These are phyloP conservation scores for Cylindricascospora bacillispora DNA, from an alignment of 1,139 yeast species.

Conservation along the genomic window DNA sequence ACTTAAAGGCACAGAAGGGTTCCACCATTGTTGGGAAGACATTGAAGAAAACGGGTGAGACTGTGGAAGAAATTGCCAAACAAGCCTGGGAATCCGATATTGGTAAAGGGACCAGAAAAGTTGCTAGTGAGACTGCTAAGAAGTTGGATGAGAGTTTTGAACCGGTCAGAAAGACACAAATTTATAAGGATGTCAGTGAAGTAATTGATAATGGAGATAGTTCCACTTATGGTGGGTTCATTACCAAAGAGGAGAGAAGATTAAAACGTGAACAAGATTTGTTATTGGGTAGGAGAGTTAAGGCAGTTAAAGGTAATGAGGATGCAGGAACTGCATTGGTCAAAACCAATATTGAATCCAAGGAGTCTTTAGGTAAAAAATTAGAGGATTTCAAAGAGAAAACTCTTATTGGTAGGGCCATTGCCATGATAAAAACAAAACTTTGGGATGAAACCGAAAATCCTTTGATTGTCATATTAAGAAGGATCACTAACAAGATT, in stretches of 20 bases:
- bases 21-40: slow-evolving; percentile 76
- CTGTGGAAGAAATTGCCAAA: slow-evolving; percentile 77
- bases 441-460: slow-evolving; percentile 91
- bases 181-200: slow-evolving; percentile 78
- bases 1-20: slow-evolving; percentile 65
- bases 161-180: slow-evolving; percentile 84
- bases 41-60: slow-evolving; percentile 83
- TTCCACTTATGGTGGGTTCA: slow-evolving; percentile 86
- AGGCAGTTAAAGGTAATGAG: slow-evolving; percentile 63
- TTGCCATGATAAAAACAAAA: slow-evolving; percentile 51
- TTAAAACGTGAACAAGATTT: slow-evolving; percentile 60
- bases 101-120: slow-evolving; percentile 74
- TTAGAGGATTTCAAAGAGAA: slow-evolving; percentile 59
- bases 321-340: slow-evolving; percentile 81
- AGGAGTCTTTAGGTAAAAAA: slow-evolving; percentile 56
- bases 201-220: slow-evolving; percentile 87
- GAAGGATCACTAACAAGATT: slow-evolving; percentile 70
- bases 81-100: slow-evolving; percentile 97
- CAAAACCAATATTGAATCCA: slow-evolving; percentile 67
- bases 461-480: slow-evolving; percentile 68
- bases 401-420: slow-evolving; percentile 54
- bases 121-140: slow-evolving; percentile 70
- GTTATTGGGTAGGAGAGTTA: slow-evolving; percentile 44
- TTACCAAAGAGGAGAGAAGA: slow-evolving; percentile 72
- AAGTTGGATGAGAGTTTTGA: slow-evolving; percentile 72